Evolutionary conservation across 495 filamentous ascomycete species (phyloP).

Genomic region (Platismatia glauca): DNA sequence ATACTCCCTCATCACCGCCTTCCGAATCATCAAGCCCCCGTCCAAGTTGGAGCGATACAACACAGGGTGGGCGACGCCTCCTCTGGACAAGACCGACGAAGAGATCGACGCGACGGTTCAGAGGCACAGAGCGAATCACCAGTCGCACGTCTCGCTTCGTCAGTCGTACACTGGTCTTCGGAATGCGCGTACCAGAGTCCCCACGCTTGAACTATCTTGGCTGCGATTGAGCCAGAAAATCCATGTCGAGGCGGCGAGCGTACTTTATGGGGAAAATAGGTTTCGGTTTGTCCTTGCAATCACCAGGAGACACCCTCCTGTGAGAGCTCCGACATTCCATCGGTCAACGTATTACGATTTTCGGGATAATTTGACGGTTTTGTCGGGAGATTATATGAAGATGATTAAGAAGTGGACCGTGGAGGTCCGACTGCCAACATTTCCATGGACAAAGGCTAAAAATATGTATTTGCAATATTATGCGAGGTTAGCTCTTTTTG

Average conservation of each 20-base stretch:
- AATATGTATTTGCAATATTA: neutral
- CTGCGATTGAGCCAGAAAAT: constrained; percentile 2
- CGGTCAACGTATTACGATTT: neutral
- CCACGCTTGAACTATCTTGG: neutral
- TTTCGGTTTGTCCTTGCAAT: neutral
- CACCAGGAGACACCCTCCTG: neutral
- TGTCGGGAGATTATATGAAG: neutral
- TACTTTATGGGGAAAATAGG: constrained; percentile 2
- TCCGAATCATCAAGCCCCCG: neutral
- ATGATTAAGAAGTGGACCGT: constrained; percentile 1
- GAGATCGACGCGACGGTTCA: neutral
- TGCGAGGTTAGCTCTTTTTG: neutral
- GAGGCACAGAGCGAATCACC: neutral
- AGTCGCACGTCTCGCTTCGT: neutral
- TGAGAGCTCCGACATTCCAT: neutral
- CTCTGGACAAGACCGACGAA: neutral
- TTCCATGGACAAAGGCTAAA: neutral
- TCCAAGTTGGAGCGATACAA: neutral
- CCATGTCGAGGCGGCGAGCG: neutral
- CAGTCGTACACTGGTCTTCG: neutral
- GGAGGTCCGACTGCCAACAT: neutral
- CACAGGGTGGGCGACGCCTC: neutral
- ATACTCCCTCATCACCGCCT: neutral
- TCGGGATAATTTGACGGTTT: neutral
- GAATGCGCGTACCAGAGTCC: neutral